Base-by-base conservation (phyloP, 257 asterid species). In the Solanum tarapatanum region DNA sequence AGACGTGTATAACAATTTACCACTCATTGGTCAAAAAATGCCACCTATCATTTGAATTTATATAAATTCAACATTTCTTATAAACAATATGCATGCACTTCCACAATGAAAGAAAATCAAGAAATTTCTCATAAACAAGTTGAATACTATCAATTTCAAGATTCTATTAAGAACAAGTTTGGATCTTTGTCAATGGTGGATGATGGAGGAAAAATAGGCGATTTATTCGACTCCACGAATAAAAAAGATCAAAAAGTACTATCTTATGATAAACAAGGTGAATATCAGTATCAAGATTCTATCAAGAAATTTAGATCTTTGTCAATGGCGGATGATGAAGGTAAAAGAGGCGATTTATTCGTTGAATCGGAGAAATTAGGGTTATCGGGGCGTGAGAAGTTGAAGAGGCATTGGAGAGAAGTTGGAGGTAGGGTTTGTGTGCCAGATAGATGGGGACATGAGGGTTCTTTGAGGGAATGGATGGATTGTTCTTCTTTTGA, bases 401-500 rank as follows among this genome's bases (percentile, higher is more conserved):
- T 48, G 85, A 82, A 82, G 85, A 82, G 43, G 41, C 85, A 82
- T 82, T 16, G 68, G 85, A 43, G 26, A 8, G 23, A 80, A 80
- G 68, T 80, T 82, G 85, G 43, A 82, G 85, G 43, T 82, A 82
- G 69, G 28, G 85, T 82, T 28, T 48, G 1, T 45, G 85, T 48
- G 17, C 85, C 85, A 1, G 69, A 82, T 2, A 82, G 8, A 48
- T 82, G 85, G 85, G 85, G 41, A 10, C 28, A 48, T 45, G 85
- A 82, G 28, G 85, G 68, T 9, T 45, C 66, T 45, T 48, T 82
- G 68, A 17, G 41, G 43, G 85, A 82, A 28, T 82, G 87, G 87
- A 66, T 84, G 87, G 87, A 66, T 66, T 84, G 14, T 84, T 64
- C 87, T 84, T 84, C 80, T 4, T 84, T 84, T 84, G 82, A 66